A percentile compares a stretch with the other conserved stretches of the same genome.
These are phyloP conservation scores for Paxillus involutus DNA, from an alignment of 768 basidiomycete genomes.

Conservation along the genomic window DNA sequence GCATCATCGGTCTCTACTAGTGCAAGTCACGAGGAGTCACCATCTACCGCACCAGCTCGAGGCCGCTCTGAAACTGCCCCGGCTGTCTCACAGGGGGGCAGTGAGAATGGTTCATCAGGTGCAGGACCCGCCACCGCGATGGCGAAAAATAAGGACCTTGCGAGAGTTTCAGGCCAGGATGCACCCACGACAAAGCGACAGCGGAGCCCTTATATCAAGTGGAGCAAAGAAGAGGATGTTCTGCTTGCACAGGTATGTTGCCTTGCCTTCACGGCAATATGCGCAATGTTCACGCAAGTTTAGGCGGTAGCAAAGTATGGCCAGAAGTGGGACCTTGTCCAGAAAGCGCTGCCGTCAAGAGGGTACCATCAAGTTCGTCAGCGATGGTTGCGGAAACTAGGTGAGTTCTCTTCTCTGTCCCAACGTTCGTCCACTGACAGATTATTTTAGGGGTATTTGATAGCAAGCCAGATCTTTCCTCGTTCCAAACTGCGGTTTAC, in stretches of 20 bases:
- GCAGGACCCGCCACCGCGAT: not conserved
- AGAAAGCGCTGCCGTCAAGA: constrained; percentile 39
- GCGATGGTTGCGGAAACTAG: constrained; percentile 41
- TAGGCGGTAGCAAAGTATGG: constrained; percentile 41
- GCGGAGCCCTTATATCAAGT: constrained; percentile 41
- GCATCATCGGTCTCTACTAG: not conserved
- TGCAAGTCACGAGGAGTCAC: constrained; percentile 9
- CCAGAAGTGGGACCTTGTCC: constrained; percentile 41
- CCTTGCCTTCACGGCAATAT: not conserved
- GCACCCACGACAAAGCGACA: constrained; percentile 32
- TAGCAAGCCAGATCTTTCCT: constrained; percentile 34
- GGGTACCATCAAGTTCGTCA: constrained; percentile 45
- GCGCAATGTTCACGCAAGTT: not conserved
- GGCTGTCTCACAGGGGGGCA: not conserved
- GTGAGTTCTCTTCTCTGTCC: constrained; percentile 15
- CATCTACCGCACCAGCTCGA: not conserved
- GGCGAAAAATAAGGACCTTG: constrained; percentile 21
- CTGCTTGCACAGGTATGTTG: constrained; percentile 35
- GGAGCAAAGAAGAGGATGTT: constrained; percentile 44
- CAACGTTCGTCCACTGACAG: not conserved
- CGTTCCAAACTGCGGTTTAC: constrained; percentile 29
- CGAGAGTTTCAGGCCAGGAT: constrained; percentile 32
- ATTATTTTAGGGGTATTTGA: constrained; percentile 32
- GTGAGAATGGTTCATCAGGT: not conserved
- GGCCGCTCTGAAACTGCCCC: constrained; percentile 9